These are phyloP conservation scores for Aspergillus baeticus DNA, from an alignment of 495 filamentous ascomycete species.

Conservation along the genomic window DNA sequence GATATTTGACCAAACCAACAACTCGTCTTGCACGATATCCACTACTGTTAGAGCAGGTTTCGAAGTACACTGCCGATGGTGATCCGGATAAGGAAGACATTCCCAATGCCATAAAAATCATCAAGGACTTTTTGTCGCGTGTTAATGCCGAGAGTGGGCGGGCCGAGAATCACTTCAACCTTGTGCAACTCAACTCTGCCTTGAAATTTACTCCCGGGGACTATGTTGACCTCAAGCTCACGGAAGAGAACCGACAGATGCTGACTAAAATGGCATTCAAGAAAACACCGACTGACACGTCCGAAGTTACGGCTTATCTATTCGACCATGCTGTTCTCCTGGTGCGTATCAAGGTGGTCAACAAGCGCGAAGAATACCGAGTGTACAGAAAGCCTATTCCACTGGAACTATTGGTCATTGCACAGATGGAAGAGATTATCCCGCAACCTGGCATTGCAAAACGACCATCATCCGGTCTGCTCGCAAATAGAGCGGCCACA, in stretches of 20 bases:
- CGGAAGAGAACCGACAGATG: slow-evolving; percentile 88
- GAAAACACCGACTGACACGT: slow-evolving; percentile 82
- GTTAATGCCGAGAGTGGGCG: slow-evolving; percentile 96
- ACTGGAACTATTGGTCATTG: slow-evolving; percentile 87
- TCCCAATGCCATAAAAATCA: slow-evolving; percentile 78
- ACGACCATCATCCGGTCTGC: slow-evolving; percentile 82
- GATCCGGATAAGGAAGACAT: slow-evolving; percentile 90
- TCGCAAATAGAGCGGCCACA: slow-evolving; percentile 66
- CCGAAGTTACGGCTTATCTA: slow-evolving; percentile 89
- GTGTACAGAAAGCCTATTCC: slow-evolving; percentile 96
- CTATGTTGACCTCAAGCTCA: slow-evolving; percentile 90
- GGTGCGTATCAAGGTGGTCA: slow-evolving; percentile 81
- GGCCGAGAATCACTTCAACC: slow-evolving; percentile 96
- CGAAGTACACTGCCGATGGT: slow-evolving; percentile 82
- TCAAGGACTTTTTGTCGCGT: slow-evolving; percentile 79
- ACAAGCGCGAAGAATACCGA: slow-evolving; percentile 90
- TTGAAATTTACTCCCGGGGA: slow-evolving; percentile 85
- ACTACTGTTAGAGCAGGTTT: slow-evolving; percentile 84
- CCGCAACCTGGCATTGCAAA: slow-evolving; percentile 78
- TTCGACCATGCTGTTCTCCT: slow-evolving; percentile 96
- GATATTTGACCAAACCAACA: slow-evolving; percentile 97
- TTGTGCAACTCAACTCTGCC: slow-evolving; percentile 84
- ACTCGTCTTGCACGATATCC: slow-evolving; percentile 95
- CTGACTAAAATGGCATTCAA: slow-evolving; percentile 91
- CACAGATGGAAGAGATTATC: slow-evolving; percentile 93